These are phyloP conservation scores for Astrothelium subdiscretum DNA, from an alignment of 495 filamentous ascomycete genomes.

Conservation along the genomic window DNA sequence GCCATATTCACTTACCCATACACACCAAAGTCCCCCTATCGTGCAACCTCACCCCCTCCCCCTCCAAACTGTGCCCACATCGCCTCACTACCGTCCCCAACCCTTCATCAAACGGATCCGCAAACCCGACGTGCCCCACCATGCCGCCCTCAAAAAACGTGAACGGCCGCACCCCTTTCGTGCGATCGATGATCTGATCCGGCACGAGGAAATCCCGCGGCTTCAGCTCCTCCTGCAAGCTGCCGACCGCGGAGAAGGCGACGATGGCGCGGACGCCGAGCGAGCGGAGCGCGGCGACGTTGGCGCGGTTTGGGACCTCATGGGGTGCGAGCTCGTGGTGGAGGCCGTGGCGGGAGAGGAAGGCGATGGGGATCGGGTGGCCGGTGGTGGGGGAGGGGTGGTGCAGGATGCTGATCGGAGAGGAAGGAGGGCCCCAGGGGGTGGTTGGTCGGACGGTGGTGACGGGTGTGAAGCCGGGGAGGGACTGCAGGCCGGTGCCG, in stretches of 20 bases:
- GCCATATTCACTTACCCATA: constrained; percentile 52
- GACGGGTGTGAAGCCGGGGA: constrained; percentile 66
- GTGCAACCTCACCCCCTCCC: constrained; percentile 69
- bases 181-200: constrained; percentile 95
- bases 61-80: constrained; percentile 65
- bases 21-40: constrained; percentile 71
- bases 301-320: constrained; percentile 82
- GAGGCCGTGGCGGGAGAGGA: constrained; percentile 81
- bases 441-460: constrained; percentile 60
- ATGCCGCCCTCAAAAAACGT: constrained; percentile 93
- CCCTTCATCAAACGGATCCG: constrained; percentile 78
- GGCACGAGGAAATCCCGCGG: constrained; percentile 94
- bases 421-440: constrained; percentile 88
- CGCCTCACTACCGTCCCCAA: constrained; percentile 58
- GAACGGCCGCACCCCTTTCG: constrained; percentile 73
- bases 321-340: constrained; percentile 87
- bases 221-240: constrained; percentile 78
- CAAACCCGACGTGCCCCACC: constrained; percentile 91
- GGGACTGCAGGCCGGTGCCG: constrained; percentile 73
- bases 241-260: constrained; percentile 91
- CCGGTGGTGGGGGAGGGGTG: constrained; percentile 52
- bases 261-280: constrained; percentile 83
- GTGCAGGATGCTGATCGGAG: constrained; percentile 79
- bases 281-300: constrained; percentile 84
- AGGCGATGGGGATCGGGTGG: constrained; percentile 63